Conservation (phyloP, 768 basidiomycete genomes). For the Brasilioporus rufonigricans region DNA sequence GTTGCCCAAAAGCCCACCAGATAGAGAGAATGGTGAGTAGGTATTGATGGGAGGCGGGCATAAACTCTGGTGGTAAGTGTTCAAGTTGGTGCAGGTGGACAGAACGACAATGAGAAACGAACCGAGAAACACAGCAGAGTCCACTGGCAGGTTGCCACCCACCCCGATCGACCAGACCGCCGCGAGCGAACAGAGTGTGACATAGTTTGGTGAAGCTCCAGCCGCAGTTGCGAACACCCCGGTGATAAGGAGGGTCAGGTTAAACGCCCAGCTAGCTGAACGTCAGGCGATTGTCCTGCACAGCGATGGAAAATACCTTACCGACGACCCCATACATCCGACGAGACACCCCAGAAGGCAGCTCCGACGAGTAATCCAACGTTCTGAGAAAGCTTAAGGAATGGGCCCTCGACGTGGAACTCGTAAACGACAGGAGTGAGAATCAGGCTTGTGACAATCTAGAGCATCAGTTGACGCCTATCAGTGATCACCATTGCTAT, state of each 20-base stretch:
- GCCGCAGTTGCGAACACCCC: constrained; percentile 64
- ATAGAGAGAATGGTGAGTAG: constrained; percentile 71
- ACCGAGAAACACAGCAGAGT: constrained; percentile 76
- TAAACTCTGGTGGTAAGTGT: constrained; percentile 47
- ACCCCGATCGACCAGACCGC: constrained; percentile 67
- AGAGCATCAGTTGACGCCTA: neutral
- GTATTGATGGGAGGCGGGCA: constrained; percentile 73
- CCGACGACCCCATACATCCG: constrained; percentile 72
- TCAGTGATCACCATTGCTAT: neutral
- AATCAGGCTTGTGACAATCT: constrained; percentile 68
- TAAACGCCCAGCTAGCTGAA: constrained; percentile 56
- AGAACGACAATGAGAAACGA: constrained; percentile 12
- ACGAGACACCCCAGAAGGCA: constrained; percentile 64
- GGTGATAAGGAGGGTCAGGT: constrained; percentile 66
- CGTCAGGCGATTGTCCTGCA: constrained; percentile 4
- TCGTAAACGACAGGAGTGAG: constrained; percentile 62
- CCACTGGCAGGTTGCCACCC: constrained; percentile 73
- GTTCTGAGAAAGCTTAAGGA: constrained; percentile 68
- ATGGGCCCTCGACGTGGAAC: constrained; percentile 59
- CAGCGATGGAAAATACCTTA: constrained; percentile 19
- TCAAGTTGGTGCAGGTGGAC: neutral
- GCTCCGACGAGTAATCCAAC: constrained; percentile 70
- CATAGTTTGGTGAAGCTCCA: constrained; percentile 54
- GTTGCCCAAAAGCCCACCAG: constrained; percentile 80
- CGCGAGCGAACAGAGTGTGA: constrained; percentile 49